phyloP scores from a whole-genome alignment of 2,329 filamentous ascomycete species.

The Aspergillus viridinutans region DNA sequence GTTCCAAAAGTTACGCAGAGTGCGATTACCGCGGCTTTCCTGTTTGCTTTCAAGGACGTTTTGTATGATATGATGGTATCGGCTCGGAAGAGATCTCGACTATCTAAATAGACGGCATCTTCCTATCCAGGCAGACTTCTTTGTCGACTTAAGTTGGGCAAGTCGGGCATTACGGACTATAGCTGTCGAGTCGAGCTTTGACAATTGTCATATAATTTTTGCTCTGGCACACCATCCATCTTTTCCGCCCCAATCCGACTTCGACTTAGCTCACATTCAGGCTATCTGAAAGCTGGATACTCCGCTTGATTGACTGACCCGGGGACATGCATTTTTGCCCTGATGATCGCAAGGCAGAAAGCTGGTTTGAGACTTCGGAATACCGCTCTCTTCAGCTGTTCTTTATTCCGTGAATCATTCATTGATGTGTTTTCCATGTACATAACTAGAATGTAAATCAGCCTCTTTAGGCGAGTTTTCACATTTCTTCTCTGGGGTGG shows the following conservation, averaged over 20 bases:
- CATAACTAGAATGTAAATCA: not conserved
- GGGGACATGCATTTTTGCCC: not conserved
- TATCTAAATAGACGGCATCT: slow-evolving; percentile 25
- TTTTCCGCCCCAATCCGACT: not conserved
- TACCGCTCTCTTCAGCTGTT: not conserved
- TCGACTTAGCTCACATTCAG: not conserved
- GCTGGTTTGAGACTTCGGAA: not conserved
- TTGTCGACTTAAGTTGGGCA: not conserved
- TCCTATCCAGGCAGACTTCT: not conserved
- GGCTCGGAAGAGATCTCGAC: slow-evolving; percentile 27
- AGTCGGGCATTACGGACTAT: not conserved
- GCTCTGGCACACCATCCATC: not conserved
- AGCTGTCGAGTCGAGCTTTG: not conserved
- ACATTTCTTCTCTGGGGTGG: not conserved
- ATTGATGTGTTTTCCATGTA: not conserved
- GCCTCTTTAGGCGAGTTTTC: not conserved
- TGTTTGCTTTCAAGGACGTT: slow-evolving; percentile 97
- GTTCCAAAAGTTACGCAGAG: slow-evolving; percentile 95
- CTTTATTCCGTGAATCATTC: not conserved
- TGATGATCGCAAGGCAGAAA: not conserved
- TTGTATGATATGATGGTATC: slow-evolving; percentile 63
- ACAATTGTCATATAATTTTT: not conserved
- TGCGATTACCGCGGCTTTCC: slow-evolving; percentile 88
- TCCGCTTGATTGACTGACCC: not conserved
- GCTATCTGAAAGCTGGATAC: not conserved